Evolutionary conservation across 1,284 basidiomycete species (phyloP).

Genomic region (Pterulicium gracile): DNA sequence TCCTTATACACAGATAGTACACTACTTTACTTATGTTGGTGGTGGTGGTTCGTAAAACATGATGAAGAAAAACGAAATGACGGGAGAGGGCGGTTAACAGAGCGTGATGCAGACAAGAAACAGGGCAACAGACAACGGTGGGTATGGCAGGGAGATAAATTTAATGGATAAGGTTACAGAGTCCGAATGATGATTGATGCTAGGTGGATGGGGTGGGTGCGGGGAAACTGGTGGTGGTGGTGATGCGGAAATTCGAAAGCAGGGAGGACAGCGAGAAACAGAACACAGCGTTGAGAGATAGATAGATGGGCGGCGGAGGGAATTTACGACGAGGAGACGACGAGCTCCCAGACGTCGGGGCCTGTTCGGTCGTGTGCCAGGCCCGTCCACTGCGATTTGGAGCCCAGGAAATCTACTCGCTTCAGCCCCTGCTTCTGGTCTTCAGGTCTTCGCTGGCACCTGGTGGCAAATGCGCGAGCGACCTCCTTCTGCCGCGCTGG

Average conservation of each 20-base stretch:
- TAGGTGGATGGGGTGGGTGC: background rate
- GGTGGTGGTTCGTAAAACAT: no score
- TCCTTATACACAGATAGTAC: background rate
- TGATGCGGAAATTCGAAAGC: no score
- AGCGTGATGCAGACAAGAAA: no score
- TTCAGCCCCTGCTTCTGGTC: background rate
- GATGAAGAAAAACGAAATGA: no score
- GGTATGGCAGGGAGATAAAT: background rate
- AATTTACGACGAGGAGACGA: background rate
- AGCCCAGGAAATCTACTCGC: background rate
- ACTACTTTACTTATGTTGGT: no score
- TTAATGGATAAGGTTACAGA: background rate
- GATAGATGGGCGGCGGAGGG: background rate
- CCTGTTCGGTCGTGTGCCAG: background rate
- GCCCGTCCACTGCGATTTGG: background rate
- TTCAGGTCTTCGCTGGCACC: background rate
- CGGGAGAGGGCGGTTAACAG: background rate
- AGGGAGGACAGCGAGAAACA: no score
- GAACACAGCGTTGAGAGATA: background rate
- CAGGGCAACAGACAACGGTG: background rate
- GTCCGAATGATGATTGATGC: background rate
- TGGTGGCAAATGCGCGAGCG: background rate
- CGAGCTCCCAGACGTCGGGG: background rate
- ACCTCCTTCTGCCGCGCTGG: background rate
- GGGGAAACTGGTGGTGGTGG: no score